Base-by-base conservation (phyloP, 441 rosid genomes). In the Gossypium davidsonii region DNA sequence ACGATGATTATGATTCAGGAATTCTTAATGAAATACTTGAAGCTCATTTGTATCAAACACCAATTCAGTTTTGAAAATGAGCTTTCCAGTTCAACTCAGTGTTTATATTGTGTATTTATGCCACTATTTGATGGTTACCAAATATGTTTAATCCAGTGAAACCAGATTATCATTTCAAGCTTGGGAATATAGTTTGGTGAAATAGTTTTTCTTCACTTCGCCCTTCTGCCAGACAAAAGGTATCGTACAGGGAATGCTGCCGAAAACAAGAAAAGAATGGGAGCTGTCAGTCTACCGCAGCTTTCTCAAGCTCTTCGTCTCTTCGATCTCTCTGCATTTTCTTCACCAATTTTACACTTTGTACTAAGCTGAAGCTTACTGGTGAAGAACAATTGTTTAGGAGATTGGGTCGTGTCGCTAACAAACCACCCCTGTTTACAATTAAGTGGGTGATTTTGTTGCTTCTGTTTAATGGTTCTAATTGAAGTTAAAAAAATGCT, bases 331-430 rank as follows among this genome's bases (percentile, higher is more conserved):
- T 71, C 44, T 46, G 21, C 42, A 67, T 2, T 67, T 15, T 37
- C 48, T 62, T 34, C 72, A 6, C 3, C 14, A 51, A n/a, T 25
- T 26, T 15, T 10, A 1, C 6, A 70, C 44, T 10, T 15, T 52
- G 4, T 34, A 2, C 15, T 56, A 17, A 37, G 15, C 52, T 18
- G 34, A 39, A 53, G n/a, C 34, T 26, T 23, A 68, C 74, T 0
- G 70, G 44, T 21, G 80, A 79, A 80, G 84, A 82, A 57, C 79
- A 85, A 73, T 25, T 78, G 72, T 86, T 91, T 51, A 75, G 93
- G 78, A 75, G 92, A 79, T 91, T 93, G 0, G 78, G 82, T 70
- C 96, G 92, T 14, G 79, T 87, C 63, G 84, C 88, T 5, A 82
- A 80, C 70, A 58, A 73, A 63, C 81, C 5, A 61, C 82, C 52